These are phyloP conservation scores for Astrocystis sublimbata DNA, from an alignment of 495 filamentous ascomycete genomes.

Conservation along the genomic window DNA sequence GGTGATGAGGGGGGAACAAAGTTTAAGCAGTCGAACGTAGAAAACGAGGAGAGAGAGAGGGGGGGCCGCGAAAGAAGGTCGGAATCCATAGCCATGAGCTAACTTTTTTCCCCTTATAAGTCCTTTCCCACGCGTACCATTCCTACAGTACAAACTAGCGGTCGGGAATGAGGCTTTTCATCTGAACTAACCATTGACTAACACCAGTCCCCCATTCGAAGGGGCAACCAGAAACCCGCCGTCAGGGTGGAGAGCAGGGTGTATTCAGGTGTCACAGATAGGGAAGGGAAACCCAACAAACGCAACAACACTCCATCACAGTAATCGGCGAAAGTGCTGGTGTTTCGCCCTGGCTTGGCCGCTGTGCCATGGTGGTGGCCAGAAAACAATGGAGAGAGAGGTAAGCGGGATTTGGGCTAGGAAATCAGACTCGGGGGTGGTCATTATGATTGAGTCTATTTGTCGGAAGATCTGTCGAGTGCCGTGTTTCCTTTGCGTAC, in stretches of 20 bases:
- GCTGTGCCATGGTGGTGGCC: neutral
- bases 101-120: neutral
- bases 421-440: constrained; percentile 11
- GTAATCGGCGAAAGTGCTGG: constrained; percentile 4
- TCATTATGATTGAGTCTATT: constrained; percentile 18
- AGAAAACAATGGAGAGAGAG: constrained; percentile 6
- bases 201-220: neutral
- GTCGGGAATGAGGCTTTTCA: constrained; percentile 4
- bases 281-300: constrained; percentile 11
- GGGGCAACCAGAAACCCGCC: neutral
- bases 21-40: constrained; percentile 6
- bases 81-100: neutral
- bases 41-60: neutral
- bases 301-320: neutral
- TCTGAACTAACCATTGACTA: constrained; percentile 3
- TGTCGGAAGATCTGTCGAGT: constrained; percentile 12
- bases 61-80: neutral
- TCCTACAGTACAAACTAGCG: neutral
- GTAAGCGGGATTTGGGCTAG: neutral
- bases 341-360: neutral
- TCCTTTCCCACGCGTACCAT: neutral
- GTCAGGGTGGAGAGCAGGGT: neutral
- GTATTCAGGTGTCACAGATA: constrained; percentile 6
- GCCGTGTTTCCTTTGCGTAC: constrained; percentile 8
- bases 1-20: constrained; percentile 18